These are phyloP conservation scores for Neurospora sp. DNA, from an alignment of 2,329 filamentous ascomycete genomes.

Conservation along the genomic window DNA sequence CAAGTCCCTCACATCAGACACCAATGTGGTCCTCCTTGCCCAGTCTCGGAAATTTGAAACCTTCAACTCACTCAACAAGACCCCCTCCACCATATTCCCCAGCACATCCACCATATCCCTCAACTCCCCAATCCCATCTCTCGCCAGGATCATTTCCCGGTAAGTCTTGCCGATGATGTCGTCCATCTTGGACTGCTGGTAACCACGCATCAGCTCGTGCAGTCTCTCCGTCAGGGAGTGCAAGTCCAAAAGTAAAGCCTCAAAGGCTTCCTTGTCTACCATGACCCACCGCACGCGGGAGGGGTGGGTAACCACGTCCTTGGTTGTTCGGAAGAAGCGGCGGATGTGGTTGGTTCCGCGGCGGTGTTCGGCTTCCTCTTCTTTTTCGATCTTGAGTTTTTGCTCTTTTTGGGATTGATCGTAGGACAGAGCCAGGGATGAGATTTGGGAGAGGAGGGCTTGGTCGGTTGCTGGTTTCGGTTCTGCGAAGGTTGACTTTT, in stretches of 20 bases:
- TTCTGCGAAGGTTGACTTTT: background rate
- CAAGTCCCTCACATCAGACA: conserved; percentile 10
- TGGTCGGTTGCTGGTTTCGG: background rate
- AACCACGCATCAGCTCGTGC: conserved; percentile 16
- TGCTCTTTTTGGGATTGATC: conserved; percentile 4
- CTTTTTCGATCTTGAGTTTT: background rate
- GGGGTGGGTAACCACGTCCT: conserved; percentile 18
- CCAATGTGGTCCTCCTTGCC: too few relatives aligned
- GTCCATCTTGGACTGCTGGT: conserved; percentile 14
- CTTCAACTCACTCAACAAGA: too few relatives aligned
- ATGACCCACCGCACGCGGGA: conserved; percentile 16
- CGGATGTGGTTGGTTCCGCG: conserved; percentile 17
- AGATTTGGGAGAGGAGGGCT: conserved; percentile 4
- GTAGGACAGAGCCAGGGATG: conserved; percentile 16
- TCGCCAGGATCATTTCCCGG: conserved; percentile 18
- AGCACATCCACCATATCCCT: conserved; percentile 14
- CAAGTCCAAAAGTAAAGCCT: conserved; percentile 14
- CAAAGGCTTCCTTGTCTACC: conserved; percentile 17
- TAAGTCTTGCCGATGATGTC: conserved; percentile 19
- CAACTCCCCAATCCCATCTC: conserved; percentile 16
- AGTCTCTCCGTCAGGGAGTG: conserved; percentile 17
- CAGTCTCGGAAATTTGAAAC: too few relatives aligned
- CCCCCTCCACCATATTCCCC: background rate
- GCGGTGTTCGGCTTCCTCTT: conserved; percentile 1
- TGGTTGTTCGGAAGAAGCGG: conserved; percentile 12